phyloP scores from a whole-genome alignment of 176 grass and related monocot genomes.

The Alloteropsis semialata region DNA sequence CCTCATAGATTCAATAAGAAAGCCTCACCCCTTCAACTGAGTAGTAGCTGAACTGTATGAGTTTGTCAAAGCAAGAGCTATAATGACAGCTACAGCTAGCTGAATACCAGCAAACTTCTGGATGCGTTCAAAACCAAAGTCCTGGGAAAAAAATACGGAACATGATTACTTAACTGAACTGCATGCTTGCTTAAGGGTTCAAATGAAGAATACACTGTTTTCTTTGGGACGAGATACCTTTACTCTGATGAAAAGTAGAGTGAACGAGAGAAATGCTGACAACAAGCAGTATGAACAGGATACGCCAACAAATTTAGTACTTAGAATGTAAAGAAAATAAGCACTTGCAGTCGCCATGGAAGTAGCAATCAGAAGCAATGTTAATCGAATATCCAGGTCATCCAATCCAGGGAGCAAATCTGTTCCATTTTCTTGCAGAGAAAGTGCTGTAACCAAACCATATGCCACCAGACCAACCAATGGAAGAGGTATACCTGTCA shows the following conservation, averaged over 20 bases:
- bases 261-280: conserved; percentile 84
- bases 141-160: conserved; percentile 34
- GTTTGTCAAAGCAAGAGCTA: conserved; percentile 72
- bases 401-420: conserved; percentile 49
- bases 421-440: conserved; percentile 58
- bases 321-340: conserved; percentile 90
- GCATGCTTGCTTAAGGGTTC: not conserved
- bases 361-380: conserved; percentile 67
- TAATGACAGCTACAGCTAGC: conserved; percentile 57
- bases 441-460: conserved; percentile 62
- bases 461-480: conserved; percentile 69
- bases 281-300: conserved; percentile 77
- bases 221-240: conserved; percentile 50
- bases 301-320: conserved; percentile 74
- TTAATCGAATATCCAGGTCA: conserved; percentile 57
- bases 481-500: conserved; percentile 78
- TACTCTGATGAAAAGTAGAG: conserved; percentile 69
- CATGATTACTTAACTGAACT: not conserved
- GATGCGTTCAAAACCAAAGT: conserved; percentile 69
- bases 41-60: conserved; percentile 61
- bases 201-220: not conserved
- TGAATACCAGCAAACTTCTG: conserved; percentile 71
- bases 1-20: conserved; percentile 17
- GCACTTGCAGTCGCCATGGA: conserved; percentile 86
- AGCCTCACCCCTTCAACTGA: conserved; percentile 54